Base-by-base conservation (phyloP, 1,284 basidiomycete genomes). In the Ganoderma meredithae region DNA sequence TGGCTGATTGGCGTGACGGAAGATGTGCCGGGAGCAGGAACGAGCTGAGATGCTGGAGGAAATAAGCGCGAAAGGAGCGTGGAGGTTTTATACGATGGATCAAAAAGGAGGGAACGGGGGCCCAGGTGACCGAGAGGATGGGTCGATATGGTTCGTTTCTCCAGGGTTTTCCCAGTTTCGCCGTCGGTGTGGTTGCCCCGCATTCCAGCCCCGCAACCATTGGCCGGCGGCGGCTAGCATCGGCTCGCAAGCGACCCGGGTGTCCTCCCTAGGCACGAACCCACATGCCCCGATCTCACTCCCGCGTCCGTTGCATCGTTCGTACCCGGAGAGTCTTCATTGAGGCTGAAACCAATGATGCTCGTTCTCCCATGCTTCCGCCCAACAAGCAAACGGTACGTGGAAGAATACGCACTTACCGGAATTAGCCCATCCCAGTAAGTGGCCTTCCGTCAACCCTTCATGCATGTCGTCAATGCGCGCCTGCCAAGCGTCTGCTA, bases 1-100 rank as follows among this genome's bases (percentile, higher is more conserved):
- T 90, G 77, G 77, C 84, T 81, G 22, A 83, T 69, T 62, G 76
- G 64, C 69, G 60, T 65, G 64, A 66, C 52, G 62, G 67, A 55
- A 76, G 66, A 63, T 67, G 68, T 71, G 67, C 66, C 65, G 70
- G 63, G 65, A 67, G 27, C 25, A 66, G 69, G 72, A 73, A 74
- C 69, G 70, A 71, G 71, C 72, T 70, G 69, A 74, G 76, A 75
- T 78, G 77, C 70, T 78, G 78, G 74, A 74, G 36, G 76, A 76
- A 73, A n/a, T 76, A 76, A 71, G 31, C 62, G 73, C 12, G 77
- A 78, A 75, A 74, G 74, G 72, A 71, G 68, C 55, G 69, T 76
- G 76, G 74, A 74, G 76, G 71, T 59, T 74, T 75, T 78, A 79
- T 79, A 78, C 66, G 44, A 62, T 53, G 58, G 60, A 58, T 56